Evolutionary conservation across 768 basidiomycete species (phyloP).

Genomic region (Lactarius sp.): DNA sequence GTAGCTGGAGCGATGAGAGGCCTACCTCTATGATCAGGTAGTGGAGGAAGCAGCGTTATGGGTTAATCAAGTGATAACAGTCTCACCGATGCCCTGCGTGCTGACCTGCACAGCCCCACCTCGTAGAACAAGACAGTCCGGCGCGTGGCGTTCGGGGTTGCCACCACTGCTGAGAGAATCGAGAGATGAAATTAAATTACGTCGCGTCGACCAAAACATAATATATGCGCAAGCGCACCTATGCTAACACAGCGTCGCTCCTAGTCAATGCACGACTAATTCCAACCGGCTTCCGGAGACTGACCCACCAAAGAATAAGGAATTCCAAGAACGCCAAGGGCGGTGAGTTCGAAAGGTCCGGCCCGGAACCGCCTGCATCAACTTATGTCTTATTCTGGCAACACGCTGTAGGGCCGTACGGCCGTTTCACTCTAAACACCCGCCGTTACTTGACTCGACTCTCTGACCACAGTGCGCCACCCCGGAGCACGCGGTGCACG

Average conservation of each 20-base stretch:
- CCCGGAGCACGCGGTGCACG: not conserved
- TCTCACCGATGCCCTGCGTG: no score
- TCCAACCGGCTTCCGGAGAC: not conserved
- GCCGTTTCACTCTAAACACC: not conserved
- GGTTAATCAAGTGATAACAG: not conserved
- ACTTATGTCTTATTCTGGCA: not conserved
- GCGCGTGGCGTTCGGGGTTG: not conserved
- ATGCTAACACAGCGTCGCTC: no score
- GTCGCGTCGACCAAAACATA: no score
- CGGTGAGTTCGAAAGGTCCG: not conserved
- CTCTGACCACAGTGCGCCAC: not conserved
- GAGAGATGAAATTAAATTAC: no score
- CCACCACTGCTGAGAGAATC: no score
- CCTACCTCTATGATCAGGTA: no score
- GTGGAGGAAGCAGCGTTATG: no score
- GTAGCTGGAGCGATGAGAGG: no score
- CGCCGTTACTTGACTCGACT: not conserved
- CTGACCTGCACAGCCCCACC: not conserved
- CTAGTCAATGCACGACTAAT: no score
- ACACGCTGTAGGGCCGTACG: not conserved
- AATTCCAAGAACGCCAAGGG: not conserved
- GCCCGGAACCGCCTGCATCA: not conserved
- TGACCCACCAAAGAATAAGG: no score
- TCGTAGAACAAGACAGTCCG: not conserved
- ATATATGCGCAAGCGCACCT: no score